Evolutionary conservation across 2,329 filamentous ascomycete genomes (phyloP).

Genomic region (Aspergillus persii): DNA sequence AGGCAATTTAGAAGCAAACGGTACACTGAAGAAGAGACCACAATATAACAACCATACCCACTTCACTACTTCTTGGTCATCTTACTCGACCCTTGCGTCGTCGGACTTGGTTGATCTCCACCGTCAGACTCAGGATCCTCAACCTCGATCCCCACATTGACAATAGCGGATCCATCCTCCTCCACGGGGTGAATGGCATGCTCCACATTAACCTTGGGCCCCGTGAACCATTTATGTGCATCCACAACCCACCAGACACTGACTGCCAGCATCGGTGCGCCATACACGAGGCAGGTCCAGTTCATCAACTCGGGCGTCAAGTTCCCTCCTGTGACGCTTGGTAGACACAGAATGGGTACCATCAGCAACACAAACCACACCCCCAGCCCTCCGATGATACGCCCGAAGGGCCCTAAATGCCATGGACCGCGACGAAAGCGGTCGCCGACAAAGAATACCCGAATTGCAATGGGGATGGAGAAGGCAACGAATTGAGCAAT

Average conservation of each 20-base stretch:
- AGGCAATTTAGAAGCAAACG: background rate
- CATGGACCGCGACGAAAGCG: constrained; percentile 66
- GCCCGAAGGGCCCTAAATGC: constrained; percentile 62
- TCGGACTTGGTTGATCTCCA: background rate
- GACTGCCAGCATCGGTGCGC: constrained; percentile 59
- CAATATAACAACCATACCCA: background rate
- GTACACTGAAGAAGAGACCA: too few relatives aligned
- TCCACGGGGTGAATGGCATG: constrained; percentile 41
- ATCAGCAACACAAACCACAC: constrained; percentile 63
- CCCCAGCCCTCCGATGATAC: constrained; percentile 56
- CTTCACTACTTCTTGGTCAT: background rate
- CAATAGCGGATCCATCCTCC: constrained; percentile 17
- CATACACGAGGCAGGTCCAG: constrained; percentile 67
- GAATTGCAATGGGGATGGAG: constrained; percentile 44
- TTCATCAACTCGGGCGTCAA: constrained; percentile 60
- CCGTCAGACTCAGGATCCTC: background rate
- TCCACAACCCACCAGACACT: constrained; percentile 63
- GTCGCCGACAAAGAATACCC: constrained; percentile 54
- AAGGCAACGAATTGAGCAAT: constrained; percentile 63
- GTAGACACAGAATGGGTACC: constrained; percentile 67
- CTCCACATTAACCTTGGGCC: constrained; percentile 66
- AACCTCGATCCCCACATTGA: constrained; percentile 22
- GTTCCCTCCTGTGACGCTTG: constrained; percentile 55
- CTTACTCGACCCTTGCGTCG: background rate
- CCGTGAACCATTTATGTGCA: constrained; percentile 68